These are phyloP conservation scores for Pyricularia pennisetigena DNA, from an alignment of 2,329 filamentous ascomycete genomes.

Conservation along the genomic window DNA sequence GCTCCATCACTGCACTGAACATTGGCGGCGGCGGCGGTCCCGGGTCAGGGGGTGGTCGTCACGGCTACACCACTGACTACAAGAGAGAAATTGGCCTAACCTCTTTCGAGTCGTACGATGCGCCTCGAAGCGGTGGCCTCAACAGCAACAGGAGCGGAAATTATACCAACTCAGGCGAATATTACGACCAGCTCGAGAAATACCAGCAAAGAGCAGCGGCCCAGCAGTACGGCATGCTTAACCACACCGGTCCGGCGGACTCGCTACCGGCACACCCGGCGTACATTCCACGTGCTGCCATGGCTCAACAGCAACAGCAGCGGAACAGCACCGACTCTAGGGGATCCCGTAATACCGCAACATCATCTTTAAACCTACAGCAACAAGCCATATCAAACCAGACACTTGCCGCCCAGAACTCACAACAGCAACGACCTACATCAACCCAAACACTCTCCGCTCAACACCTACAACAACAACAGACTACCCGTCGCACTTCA, in stretches of 20 bases:
- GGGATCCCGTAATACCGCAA: neutral
- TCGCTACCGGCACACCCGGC: constrained; percentile 37
- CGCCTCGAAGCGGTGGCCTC: neutral
- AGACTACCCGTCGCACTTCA: neutral
- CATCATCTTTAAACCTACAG: neutral
- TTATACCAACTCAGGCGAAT: constrained; percentile 24
- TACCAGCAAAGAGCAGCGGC: constrained; percentile 6
- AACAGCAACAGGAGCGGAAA: constrained; percentile 12
- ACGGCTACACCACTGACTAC: constrained; percentile 21
- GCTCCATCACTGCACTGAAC: constrained; percentile 13
- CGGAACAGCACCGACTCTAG: constrained; percentile 1
- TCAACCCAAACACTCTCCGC: neutral
- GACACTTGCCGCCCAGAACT: neutral
- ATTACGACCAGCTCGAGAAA: constrained; percentile 23
- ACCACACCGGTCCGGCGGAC: constrained; percentile 8
- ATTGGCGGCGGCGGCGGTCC: constrained; percentile 9
- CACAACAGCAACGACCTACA: neutral
- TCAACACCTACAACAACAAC: constrained; percentile 2
- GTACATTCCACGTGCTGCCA: constrained; percentile 29
- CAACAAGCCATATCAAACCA: neutral
- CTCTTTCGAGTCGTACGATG: constrained; percentile 1
- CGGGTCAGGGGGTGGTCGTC: constrained; percentile 7
- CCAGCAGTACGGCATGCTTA: constrained; percentile 6
- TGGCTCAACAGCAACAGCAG: constrained; percentile 4
- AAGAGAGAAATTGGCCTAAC: constrained; percentile 11